phyloP scores from a whole-genome alignment of 352 stramenopile genomes.

The Pythium catenulatum region DNA sequence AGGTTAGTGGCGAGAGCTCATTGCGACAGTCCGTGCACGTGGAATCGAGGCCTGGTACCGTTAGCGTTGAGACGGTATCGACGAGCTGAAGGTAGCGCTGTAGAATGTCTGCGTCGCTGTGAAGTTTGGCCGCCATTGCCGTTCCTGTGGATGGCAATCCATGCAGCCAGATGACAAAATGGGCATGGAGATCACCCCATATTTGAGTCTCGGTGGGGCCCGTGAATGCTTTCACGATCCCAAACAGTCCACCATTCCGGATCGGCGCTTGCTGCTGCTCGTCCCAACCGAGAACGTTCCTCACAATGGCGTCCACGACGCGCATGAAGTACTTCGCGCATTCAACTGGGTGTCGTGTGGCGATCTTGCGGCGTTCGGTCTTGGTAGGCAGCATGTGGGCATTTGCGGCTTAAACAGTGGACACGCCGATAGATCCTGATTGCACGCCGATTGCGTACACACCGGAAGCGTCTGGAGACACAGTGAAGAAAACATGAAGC shows the following conservation, averaged over 20 bases:
- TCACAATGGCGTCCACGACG: conserved; percentile 50
- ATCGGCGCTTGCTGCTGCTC: background rate
- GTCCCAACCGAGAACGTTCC: background rate
- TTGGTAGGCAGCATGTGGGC: conserved; percentile 23
- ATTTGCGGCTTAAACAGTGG: conserved; percentile 25
- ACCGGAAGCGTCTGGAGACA: conserved; percentile 55
- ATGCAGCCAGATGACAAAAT: background rate
- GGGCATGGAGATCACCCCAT: background rate
- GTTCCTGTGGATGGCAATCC: background rate
- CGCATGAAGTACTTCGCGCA: conserved; percentile 58
- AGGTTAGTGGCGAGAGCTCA: background rate
- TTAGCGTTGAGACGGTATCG: background rate
- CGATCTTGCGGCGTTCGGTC: conserved; percentile 35
- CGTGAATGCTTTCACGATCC: background rate
- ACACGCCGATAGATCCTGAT: background rate
- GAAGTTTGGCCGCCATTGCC: background rate
- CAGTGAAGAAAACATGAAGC: conserved; percentile 57
- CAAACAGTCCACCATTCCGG: background rate
- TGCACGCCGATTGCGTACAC: conserved; percentile 42
- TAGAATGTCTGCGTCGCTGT: background rate
- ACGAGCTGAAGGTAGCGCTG: background rate
- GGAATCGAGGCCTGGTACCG: background rate
- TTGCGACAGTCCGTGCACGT: background rate
- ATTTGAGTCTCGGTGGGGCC: background rate
- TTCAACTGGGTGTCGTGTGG: conserved; percentile 28